Percentiles rank a stretch among this genome's conserved stretches.
Conservation (phyloP, 805 yeast genomes). For the Lipomyces orientalis region DNA sequence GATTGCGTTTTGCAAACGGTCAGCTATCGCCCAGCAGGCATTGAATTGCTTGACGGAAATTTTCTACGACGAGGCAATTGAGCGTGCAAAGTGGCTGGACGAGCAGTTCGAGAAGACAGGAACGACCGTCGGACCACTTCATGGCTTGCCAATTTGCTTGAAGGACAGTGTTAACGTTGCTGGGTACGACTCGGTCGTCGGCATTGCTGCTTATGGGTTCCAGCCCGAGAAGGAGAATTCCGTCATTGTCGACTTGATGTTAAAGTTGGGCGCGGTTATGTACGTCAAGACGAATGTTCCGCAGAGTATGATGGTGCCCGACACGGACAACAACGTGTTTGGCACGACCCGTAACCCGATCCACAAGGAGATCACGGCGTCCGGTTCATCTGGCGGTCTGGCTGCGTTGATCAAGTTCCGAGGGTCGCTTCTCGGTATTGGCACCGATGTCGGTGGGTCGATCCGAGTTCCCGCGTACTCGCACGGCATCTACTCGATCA, state of each 20-base stretch:
- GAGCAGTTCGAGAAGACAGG: slow-evolving; percentile 54
- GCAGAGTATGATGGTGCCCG: slow-evolving; percentile 62
- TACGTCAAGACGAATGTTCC: slow-evolving; percentile 65
- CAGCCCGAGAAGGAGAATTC: slow-evolving; percentile 48
- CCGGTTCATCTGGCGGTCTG: slow-evolving; percentile 64
- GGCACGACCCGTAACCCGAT: slow-evolving; percentile 59
- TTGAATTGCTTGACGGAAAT: slow-evolving; percentile 47
- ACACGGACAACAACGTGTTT: slow-evolving; percentile 59
- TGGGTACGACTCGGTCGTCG: slow-evolving; percentile 57
- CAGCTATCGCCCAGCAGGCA: slow-evolving; percentile 64
- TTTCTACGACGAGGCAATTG: slow-evolving; percentile 65
- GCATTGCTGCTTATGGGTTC: slow-evolving; percentile 37
- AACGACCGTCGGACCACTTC: slow-evolving; percentile 56
- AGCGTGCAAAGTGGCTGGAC: slow-evolving; percentile 62
- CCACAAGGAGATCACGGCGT: slow-evolving; percentile 54
- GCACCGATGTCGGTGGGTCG: slow-evolving; percentile 61
- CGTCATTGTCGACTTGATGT: slow-evolving; percentile 53
- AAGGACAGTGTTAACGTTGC: slow-evolving; percentile 66
- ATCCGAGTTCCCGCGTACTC: slow-evolving; percentile 56
- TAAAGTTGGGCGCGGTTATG: slow-evolving; percentile 61
- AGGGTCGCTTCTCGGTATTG: slow-evolving; percentile 59
- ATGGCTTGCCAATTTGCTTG: slow-evolving; percentile 70
- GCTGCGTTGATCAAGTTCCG: slow-evolving; percentile 55
- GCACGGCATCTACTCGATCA: slow-evolving; percentile 52
- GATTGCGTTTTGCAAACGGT: slow-evolving; percentile 60